phyloP scores from a whole-genome alignment of 2,329 filamentous ascomycete genomes.

The Stromatinia cepivora region DNA sequence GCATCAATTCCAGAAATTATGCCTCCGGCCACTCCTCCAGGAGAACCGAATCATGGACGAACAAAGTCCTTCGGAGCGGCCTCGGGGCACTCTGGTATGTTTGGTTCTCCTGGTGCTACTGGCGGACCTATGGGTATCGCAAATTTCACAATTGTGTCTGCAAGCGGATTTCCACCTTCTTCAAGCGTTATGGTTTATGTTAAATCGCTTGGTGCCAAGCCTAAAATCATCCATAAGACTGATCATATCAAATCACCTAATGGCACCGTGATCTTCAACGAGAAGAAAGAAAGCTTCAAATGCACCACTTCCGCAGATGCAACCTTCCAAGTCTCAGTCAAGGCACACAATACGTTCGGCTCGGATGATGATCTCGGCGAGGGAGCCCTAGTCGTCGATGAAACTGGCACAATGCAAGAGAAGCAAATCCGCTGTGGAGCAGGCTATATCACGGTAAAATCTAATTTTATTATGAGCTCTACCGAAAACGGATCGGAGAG shows the following conservation, averaged over 20 bases:
- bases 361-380: conserved; percentile 84
- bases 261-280: conserved; percentile 67
- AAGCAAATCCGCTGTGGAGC: conserved; percentile 74
- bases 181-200: conserved; percentile 78
- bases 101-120: conserved; percentile 44
- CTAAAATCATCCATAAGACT: conserved; percentile 85
- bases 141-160: conserved; percentile 75
- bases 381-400: conserved; percentile 86
- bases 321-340: conserved; percentile 82
- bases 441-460: conserved; percentile 72
- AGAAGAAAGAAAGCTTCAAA: conserved; percentile 69
- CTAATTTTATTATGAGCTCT: conserved; percentile 63
- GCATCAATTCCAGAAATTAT: conserved; percentile 25
- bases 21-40: conserved; percentile 36
- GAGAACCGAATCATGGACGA: conserved; percentile 42
- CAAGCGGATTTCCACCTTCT: conserved; percentile 72
- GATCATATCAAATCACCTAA: conserved; percentile 77
- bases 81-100: conserved; percentile 64
- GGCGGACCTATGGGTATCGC: conserved; percentile 70
- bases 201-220: conserved; percentile 65
- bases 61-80: conserved; percentile 62
- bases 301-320: conserved; percentile 76
- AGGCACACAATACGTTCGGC: conserved; percentile 81
- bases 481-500: conserved; percentile 40
- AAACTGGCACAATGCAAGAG: conserved; percentile 65